Base-by-base conservation (phyloP, 192 early-diverging fungal species). In the Bifiguratus adelaidae region DNA sequence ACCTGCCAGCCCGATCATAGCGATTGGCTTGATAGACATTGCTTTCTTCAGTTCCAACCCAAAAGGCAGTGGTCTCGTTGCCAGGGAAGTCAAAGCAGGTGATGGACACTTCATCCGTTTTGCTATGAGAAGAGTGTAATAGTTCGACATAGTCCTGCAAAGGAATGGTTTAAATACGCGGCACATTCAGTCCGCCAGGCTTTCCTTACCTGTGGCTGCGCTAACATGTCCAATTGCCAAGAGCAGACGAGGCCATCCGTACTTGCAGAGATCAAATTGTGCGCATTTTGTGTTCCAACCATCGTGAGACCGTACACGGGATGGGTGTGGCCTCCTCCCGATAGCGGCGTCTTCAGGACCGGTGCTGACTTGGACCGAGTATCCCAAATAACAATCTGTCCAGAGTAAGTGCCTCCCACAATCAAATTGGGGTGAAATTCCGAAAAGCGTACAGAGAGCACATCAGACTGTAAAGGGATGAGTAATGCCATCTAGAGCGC, bases 221-320 rank as follows among this genome's bases (percentile, higher is more conserved):
- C 88, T n/a, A 97, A 70, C 89, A 93, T 95, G 63, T 99, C 95
- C 54, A 97, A 67, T 61, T 88, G 86, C 97, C 97, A 99, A 25
- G 88, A 74, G 62, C 95, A 97, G 12, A 97, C 82, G 43, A 90
- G 67, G 7, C 97, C 97, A 65, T 99, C 97, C n/a, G 89, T 93
- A 41, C 85, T 88, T 18, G 86, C 89, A 30, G 86, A 85, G 24
- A 99, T 70, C 26, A 99, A 65, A 61, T 92, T 82, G 62, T 97
- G 89, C 3, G 93, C 93, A 56, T 97, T 95, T 35, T 91, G 86
- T 8, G 91, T 93, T 21, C 95, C 97, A 11, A 95, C 85, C 52
- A 97, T 81, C 28, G 73, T 70, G 50, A 97, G 70, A 2, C 86
- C 78, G 49, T 91, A 93, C 12, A 99, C 85, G 0, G 97, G 97